Percentiles rank a stretch among this genome's conserved stretches.
Evolutionary conservation across 768 basidiomycete genomes (phyloP).

Genomic region (Rhodotorula graminis): DNA sequence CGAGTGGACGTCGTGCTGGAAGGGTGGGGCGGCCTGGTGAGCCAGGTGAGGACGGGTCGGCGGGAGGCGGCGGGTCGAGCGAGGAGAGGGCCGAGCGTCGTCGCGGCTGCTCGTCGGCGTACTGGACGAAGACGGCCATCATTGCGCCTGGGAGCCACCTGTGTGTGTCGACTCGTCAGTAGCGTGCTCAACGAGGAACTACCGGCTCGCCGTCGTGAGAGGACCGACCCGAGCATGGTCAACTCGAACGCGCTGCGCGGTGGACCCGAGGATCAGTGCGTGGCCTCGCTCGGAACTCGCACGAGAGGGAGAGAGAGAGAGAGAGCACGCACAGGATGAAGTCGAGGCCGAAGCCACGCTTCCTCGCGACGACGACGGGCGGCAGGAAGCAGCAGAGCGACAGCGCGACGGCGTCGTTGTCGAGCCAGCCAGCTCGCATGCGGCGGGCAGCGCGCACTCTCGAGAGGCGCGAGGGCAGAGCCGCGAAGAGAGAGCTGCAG

Average conservation of each 20-base stretch:
- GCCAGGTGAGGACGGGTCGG: not conserved
- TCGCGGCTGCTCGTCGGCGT: not conserved
- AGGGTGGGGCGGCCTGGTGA: too few relatives aligned
- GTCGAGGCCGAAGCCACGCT: not conserved
- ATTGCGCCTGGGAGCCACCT: slow-evolving; percentile 22
- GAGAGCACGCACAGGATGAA: slow-evolving; percentile 6
- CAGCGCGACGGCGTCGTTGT: not conserved
- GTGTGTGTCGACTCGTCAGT: too few relatives aligned
- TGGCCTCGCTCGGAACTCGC: not conserved
- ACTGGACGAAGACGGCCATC: slow-evolving; percentile 26
- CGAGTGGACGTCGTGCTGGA: too few relatives aligned
- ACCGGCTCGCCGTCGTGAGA: too few relatives aligned
- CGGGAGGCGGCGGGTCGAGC: too few relatives aligned
- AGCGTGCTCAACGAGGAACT: not conserved
- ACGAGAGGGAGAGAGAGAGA: too few relatives aligned
- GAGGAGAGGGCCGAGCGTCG: not conserved
- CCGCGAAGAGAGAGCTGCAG: not conserved
- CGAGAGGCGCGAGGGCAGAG: too few relatives aligned
- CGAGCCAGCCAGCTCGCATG: not conserved
- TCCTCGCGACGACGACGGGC: slow-evolving; percentile 5
- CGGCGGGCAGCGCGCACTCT: not conserved
- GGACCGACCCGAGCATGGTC: not conserved
- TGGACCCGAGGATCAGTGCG: not conserved
- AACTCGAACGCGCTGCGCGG: slow-evolving; percentile 16
- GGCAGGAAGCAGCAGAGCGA: slow-evolving; percentile 12